These are phyloP conservation scores for Dendrobium huoshanense DNA, from an alignment of 106 monocot species.

Conservation along the genomic window DNA sequence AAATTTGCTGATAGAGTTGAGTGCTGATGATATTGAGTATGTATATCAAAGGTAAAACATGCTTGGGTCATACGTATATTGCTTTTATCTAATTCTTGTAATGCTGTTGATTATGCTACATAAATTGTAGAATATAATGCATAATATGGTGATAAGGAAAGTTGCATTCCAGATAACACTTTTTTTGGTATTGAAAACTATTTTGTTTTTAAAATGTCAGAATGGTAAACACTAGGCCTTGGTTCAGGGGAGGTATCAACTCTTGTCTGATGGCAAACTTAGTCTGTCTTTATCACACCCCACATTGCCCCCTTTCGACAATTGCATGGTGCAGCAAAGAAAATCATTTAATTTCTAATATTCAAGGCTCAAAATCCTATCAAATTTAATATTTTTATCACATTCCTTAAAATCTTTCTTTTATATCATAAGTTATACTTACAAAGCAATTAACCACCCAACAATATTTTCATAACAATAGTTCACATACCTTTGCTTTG, in stretches of 20 bases:
- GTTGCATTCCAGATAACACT: too few species aligned
- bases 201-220: background rate
- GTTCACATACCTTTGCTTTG: too few species aligned
- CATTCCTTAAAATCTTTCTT: too few species aligned
- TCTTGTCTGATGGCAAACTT: background rate
- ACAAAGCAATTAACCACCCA: too few species aligned
- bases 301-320: too few species aligned
- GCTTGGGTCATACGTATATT: background rate
- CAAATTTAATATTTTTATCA: too few species aligned
- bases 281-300: background rate
- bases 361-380: too few species aligned
- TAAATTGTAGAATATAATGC: background rate
- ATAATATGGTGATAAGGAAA: background rate
- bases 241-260: background rate
- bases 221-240: background rate
- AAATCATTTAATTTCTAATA: too few species aligned
- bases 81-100: background rate
- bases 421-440: too few species aligned
- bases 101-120: background rate
- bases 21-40: slow-evolving; percentile 96
- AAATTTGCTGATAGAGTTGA: slow-evolving; percentile 75
- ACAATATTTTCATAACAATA: too few species aligned
- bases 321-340: too few species aligned
- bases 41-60: slow-evolving; percentile 74
- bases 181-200: too few species aligned